Evolutionary conservation across 2,329 filamentous ascomycete species (phyloP).

Genomic region (Zymoseptoria ardabiliae): DNA sequence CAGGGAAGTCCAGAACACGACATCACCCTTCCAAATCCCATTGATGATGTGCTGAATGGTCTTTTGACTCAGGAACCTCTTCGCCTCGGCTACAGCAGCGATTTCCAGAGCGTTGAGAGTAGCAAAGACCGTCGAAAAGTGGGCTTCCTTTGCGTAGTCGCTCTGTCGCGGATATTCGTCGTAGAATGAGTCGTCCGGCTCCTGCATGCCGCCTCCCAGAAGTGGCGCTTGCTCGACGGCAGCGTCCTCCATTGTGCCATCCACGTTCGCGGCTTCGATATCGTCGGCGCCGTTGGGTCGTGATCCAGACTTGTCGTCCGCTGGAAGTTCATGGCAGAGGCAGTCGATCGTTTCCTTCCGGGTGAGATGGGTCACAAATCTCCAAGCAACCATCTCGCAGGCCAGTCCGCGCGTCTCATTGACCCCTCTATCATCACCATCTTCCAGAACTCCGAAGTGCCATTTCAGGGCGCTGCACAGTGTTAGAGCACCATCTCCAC

Average conservation of each 20-base stretch:
- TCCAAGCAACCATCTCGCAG: slow-evolving; percentile 71
- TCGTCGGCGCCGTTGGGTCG: slow-evolving; percentile 10
- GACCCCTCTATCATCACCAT: slow-evolving; percentile 54
- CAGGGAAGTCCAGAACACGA: slow-evolving; percentile 80
- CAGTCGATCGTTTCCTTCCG: slow-evolving; percentile 68
- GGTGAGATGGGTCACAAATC: slow-evolving; percentile 60
- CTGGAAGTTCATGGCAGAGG: slow-evolving; percentile 64
- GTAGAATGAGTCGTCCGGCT: slow-evolving; percentile 19
- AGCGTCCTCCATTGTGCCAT: slow-evolving; percentile 7
- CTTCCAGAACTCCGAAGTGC: slow-evolving; percentile 60
- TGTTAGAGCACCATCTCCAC: background rate
- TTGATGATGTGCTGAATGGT: slow-evolving; percentile 77
- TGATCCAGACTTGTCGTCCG: slow-evolving; percentile 5
- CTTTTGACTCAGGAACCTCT: slow-evolving; percentile 74
- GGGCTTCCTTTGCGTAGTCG: slow-evolving; percentile 9
- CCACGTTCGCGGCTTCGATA: slow-evolving; percentile 12
- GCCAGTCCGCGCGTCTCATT: slow-evolving; percentile 63
- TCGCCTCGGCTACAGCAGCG: slow-evolving; percentile 71
- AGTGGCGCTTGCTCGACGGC: slow-evolving; percentile 17
- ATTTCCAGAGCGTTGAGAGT: slow-evolving; percentile 83
- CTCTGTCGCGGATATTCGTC: slow-evolving; percentile 16
- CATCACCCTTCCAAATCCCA: slow-evolving; percentile 78
- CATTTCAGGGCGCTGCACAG: slow-evolving; percentile 59
- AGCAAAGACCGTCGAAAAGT: slow-evolving; percentile 59
- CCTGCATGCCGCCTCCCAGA: slow-evolving; percentile 7